Percentiles rank a stretch among this genome's conserved stretches.
Evolutionary conservation across 495 filamentous ascomycete species (phyloP).

Genomic region (Barbatosphaeria neglecta): DNA sequence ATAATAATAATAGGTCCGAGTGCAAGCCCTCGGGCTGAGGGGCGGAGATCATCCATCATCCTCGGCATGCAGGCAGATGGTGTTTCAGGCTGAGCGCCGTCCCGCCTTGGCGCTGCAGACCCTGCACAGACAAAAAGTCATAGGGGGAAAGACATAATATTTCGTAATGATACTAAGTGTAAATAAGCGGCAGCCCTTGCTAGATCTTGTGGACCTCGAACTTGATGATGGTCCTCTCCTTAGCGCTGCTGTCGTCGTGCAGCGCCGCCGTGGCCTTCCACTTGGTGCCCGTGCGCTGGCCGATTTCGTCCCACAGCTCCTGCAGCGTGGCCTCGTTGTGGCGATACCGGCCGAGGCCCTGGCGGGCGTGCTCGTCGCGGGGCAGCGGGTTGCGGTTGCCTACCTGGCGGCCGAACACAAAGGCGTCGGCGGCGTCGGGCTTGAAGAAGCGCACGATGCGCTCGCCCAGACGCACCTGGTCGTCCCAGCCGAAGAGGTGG

Average conservation of each 20-base stretch:
- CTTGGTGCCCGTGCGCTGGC: conserved; percentile 23
- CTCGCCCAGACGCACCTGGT: conserved; percentile 38
- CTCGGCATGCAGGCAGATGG: too few relatives aligned
- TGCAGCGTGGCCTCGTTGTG: conserved; percentile 32
- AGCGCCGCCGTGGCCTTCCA: conserved; percentile 18
- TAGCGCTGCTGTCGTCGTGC: not conserved
- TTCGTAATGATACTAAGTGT: too few relatives aligned
- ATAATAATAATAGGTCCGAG: too few relatives aligned
- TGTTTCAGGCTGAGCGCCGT: too few relatives aligned
- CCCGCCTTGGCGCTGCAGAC: too few relatives aligned
- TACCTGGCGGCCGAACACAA: conserved; percentile 33
- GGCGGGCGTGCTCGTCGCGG: conserved; percentile 1
- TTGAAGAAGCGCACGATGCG: conserved; percentile 34
- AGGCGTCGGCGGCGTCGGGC: conserved; percentile 17
- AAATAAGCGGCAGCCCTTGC: too few relatives aligned
- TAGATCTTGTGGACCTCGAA: not conserved
- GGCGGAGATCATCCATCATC: too few relatives aligned
- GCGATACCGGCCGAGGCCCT: conserved; percentile 13
- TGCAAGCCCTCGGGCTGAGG: too few relatives aligned
- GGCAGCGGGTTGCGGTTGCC: conserved; percentile 15
- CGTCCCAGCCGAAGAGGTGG: conserved; percentile 45
- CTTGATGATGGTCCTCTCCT: not conserved
- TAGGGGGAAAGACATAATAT: too few relatives aligned
- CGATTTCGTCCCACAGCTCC: conserved; percentile 34
- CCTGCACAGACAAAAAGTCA: too few relatives aligned